phyloP scores from a whole-genome alignment of 192 early-diverging fungal genomes.

The Podila clonocystis region DNA sequence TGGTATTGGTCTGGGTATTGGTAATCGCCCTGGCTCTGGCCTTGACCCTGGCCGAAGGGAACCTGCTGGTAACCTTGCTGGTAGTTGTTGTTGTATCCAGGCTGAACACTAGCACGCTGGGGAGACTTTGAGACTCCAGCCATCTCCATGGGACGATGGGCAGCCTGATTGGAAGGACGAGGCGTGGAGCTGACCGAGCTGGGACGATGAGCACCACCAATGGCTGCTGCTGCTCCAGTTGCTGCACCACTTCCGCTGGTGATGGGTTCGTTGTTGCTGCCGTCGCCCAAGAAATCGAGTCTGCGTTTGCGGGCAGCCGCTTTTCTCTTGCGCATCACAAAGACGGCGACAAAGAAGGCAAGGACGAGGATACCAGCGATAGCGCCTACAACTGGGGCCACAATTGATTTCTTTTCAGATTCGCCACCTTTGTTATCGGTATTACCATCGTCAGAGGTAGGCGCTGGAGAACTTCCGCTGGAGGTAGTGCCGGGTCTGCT shows the following conservation, averaged over 20 bases:
- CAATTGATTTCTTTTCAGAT: conserved; percentile 7
- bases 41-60: conserved; percentile 28
- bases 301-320: conserved; percentile 21
- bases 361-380: conserved; percentile 33
- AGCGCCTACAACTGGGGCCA: conserved; percentile 29
- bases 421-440: neutral
- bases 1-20: conserved; percentile 17
- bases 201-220: conserved; percentile 1
- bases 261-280: conserved; percentile 5
- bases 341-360: conserved; percentile 37
- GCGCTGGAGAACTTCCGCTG: too few species aligned
- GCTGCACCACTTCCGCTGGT: conserved; percentile 1
- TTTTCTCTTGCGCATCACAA: conserved; percentile 35
- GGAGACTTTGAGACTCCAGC: neutral
- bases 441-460: neutral
- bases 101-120: neutral
- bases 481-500: neutral
- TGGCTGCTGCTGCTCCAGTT: conserved; percentile 10
- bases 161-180: conserved; percentile 4
- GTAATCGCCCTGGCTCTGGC: neutral
- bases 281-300: conserved; percentile 29
- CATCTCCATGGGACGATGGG: conserved; percentile 21
- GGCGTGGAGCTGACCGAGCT: neutral
- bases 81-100: conserved; percentile 21
- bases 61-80: conserved; percentile 23